Percentiles rank a stretch among this genome's conserved stretches.
These are phyloP conservation scores for Exidia glandulosa DNA, from an alignment of 768 basidiomycete species.

Conservation along the genomic window DNA sequence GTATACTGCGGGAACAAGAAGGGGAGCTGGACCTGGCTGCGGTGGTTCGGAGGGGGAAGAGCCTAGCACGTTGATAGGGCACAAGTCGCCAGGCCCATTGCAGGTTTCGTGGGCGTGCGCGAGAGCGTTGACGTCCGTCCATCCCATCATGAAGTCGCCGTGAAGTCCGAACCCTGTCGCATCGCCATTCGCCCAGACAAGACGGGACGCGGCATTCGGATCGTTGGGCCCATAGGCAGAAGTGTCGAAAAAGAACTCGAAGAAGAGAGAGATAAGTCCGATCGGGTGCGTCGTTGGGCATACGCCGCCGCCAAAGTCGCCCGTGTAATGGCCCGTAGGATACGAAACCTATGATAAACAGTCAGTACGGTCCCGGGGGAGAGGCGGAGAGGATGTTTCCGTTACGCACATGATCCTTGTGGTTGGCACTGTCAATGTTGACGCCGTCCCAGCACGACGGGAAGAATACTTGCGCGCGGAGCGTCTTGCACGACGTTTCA, in stretches of 20 bases:
- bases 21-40: background rate
- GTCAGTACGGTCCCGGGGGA: no score
- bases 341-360: slow-evolving; percentile 7
- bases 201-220: background rate
- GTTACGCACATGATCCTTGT: slow-evolving; percentile 8
- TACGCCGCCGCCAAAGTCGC: background rate
- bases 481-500: background rate
- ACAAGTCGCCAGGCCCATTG: background rate
- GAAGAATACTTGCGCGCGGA: slow-evolving; percentile 5
- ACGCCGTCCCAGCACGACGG: slow-evolving; percentile 16
- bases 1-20: background rate
- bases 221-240: background rate
- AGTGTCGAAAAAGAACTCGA: background rate
- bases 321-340: background rate
- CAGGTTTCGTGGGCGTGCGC: slow-evolving; percentile 15
- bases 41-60: background rate
- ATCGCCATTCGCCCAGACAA: background rate
- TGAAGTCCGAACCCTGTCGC: background rate
- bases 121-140: slow-evolving; percentile 17
- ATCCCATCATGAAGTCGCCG: slow-evolving; percentile 17
- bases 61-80: background rate
- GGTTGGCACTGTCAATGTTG: slow-evolving; percentile 13
- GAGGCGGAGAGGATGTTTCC: background rate
- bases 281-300: background rate
- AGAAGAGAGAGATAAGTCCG: background rate